Percentiles rank a stretch among this genome's conserved stretches.
These are phyloP conservation scores for Aphanomyces invadans DNA, from an alignment of 352 stramenopile species.

Conservation along the genomic window DNA sequence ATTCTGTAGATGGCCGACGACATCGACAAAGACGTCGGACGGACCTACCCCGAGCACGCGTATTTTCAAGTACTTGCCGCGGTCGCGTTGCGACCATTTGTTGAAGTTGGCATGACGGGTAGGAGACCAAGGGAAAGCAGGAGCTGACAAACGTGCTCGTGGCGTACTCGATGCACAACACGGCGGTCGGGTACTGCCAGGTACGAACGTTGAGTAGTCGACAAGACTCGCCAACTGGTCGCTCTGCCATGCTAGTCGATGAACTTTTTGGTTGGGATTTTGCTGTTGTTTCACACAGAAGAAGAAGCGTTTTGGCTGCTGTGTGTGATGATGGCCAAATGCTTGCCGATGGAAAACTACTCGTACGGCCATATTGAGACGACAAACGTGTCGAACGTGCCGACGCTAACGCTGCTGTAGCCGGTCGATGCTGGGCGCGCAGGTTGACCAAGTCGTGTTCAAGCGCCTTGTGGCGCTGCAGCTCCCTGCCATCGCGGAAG, in stretches of 20 bases:
- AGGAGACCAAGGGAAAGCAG: slow-evolving; percentile 35
- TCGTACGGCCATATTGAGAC: slow-evolving; percentile 29
- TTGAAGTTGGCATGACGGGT: neutral
- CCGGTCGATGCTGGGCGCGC: slow-evolving; percentile 57
- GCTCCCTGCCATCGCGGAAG: slow-evolving; percentile 34
- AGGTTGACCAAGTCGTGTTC: slow-evolving; percentile 72
- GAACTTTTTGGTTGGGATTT: slow-evolving; percentile 67
- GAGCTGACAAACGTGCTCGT: slow-evolving; percentile 49
- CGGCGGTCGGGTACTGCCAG: slow-evolving; percentile 50
- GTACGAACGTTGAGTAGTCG: neutral
- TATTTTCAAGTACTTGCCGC: slow-evolving; percentile 34
- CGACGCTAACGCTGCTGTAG: neutral
- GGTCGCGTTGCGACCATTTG: neutral
- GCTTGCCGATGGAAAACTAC: slow-evolving; percentile 70
- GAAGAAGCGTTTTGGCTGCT: slow-evolving; percentile 79
- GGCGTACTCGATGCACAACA: slow-evolving; percentile 53
- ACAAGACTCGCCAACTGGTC: neutral
- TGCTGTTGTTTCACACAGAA: slow-evolving; percentile 61
- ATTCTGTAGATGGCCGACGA: slow-evolving; percentile 31
- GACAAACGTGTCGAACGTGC: neutral
- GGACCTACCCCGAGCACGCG: slow-evolving; percentile 53
- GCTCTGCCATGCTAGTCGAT: slow-evolving; percentile 35
- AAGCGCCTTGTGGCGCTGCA: slow-evolving; percentile 44
- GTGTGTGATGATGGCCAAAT: slow-evolving; percentile 53
- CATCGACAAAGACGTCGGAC: slow-evolving; percentile 57